Evolutionary conservation across 2,329 filamentous ascomycete genomes (phyloP), one percentile per base, ranked within the genome.

Genomic region (Calonectria hongkongensis): DNA sequence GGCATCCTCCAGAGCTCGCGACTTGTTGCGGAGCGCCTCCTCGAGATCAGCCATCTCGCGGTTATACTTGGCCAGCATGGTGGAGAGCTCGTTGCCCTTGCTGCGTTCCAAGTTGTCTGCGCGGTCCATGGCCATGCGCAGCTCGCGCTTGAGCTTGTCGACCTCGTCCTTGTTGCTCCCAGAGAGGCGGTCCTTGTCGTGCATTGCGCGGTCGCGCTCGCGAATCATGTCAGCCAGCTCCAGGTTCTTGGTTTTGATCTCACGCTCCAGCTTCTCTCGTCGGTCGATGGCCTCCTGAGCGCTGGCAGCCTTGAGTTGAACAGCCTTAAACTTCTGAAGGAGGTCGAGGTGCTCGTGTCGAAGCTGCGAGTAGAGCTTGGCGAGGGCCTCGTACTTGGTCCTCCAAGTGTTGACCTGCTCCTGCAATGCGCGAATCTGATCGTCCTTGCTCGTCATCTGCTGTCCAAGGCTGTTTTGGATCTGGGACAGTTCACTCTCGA

Each of bases 221-320:
- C 97, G 92, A 76, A 99, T 99, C 97, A 99, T 98, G 83, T 98
- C 95, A 39, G 97, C 97, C 74, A 99, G 87, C 84, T 99, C 97
- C n/a, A 99, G 88, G 82, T 99, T 99, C 91, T 99, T 99, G 36
- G 96, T 98, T 90, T 99, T 99, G 83, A 99, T 94, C 86, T 99
- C 97, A 41, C 96, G 94, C 86, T 98, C 95, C 66, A 99, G 89
- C 87, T 97, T 98, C 87, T 99, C 97, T 10, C 96, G 93, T 79
- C 91, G 93, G 70, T 98, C 97, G 75, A 98, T 98, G 1, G 97
- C 97, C 86, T 99, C 97, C 82, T 98, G 96, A 0, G 97, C 97
- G 6, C 96, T 98, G 18, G 96, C 95, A 2, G 97, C 97, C 88
- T 98, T 99, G 75, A 98, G 89, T 84, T 98, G 97, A 45, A 98